phyloP scores from a whole-genome alignment of 805 yeast species.

The Zygotorulaspora florentina region DNA sequence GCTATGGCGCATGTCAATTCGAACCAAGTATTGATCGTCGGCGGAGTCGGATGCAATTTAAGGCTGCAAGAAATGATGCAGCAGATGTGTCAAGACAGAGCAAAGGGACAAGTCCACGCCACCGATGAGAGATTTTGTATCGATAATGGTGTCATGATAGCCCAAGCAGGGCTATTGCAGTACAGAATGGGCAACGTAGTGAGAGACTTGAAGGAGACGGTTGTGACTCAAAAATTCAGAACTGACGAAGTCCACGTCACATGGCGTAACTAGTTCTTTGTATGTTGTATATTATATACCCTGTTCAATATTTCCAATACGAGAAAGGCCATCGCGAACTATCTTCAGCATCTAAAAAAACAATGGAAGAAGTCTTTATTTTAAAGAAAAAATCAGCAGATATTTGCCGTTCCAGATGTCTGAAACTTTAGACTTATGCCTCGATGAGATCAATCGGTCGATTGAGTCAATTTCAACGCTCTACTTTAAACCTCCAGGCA shows the following conservation, averaged over 20 bases:
- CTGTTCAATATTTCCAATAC: too few relatives aligned
- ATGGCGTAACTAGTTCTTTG: constrained; percentile 63
- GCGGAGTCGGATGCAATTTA: constrained; percentile 97
- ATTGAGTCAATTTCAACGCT: constrained; percentile 41
- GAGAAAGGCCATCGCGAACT: not conserved
- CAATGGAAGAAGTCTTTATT: too few relatives aligned
- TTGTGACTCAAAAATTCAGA: constrained; percentile 88
- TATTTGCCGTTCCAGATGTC: constrained; percentile 19
- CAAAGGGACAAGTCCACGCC: constrained; percentile 80
- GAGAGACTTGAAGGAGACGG: constrained; percentile 58
- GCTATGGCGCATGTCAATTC: constrained; percentile 97
- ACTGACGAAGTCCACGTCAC: constrained; percentile 89
- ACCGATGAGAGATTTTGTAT: constrained; percentile 97
- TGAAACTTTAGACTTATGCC: constrained; percentile 29
- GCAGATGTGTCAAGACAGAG: constrained; percentile 82
- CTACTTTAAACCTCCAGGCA: constrained; percentile 54
- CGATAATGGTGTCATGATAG: constrained; percentile 98
- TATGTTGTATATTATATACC: constrained; percentile 1
- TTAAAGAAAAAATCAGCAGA: too few relatives aligned
- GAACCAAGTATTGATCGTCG: constrained; percentile 87
- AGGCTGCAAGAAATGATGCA: constrained; percentile 95
- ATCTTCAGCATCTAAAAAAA: not conserved
- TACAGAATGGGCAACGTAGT: constrained; percentile 73
- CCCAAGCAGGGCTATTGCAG: constrained; percentile 90
- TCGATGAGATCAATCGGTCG: constrained; percentile 38